phyloP scores from a whole-genome alignment of 305 asterid genomes.

The Fraxinus floribunda region DNA sequence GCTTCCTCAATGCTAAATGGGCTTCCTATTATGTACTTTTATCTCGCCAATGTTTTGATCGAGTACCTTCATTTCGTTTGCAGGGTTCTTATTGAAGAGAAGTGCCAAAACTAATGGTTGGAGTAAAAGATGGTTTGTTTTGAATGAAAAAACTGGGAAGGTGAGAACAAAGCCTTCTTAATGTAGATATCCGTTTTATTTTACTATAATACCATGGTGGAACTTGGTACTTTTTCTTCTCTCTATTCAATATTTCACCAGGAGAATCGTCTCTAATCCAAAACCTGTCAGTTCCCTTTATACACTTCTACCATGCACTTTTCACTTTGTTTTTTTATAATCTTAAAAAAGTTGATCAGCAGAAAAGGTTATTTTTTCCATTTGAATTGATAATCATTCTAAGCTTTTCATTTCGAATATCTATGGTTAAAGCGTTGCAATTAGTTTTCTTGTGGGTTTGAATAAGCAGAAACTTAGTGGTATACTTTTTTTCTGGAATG shows the following conservation, averaged over 20 bases:
- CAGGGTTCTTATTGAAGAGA: conserved; percentile 87
- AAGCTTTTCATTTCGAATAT: conserved; percentile 1
- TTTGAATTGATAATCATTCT: conserved; percentile 1
- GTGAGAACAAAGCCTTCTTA: conserved; percentile 35
- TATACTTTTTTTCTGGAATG: neutral
- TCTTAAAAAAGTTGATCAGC: neutral
- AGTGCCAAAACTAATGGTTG: conserved; percentile 88
- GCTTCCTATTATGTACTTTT: neutral
- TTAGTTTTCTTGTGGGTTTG: neutral
- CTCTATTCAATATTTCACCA: neutral
- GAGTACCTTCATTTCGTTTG: conserved; percentile 16
- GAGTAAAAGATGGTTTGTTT: conserved; percentile 96
- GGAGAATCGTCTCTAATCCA: neutral
- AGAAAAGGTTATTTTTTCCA: neutral
- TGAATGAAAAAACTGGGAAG: conserved; percentile 95
- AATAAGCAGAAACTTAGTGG: neutral
- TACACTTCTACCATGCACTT: neutral
- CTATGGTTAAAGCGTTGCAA: neutral
- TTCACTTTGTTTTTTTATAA: neutral
- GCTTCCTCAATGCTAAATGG: neutral
- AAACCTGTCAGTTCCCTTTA: conserved; percentile 11
- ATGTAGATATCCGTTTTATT: neutral
- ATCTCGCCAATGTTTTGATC: conserved; percentile 1
- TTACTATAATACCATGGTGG: neutral
- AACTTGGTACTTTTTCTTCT: conserved; percentile 1